A percentile compares a stretch with the other conserved stretches of the same genome.
These are phyloP conservation scores for Debaryomyces tyrocola DNA, from an alignment of 805 yeast genomes.

Conservation along the genomic window DNA sequence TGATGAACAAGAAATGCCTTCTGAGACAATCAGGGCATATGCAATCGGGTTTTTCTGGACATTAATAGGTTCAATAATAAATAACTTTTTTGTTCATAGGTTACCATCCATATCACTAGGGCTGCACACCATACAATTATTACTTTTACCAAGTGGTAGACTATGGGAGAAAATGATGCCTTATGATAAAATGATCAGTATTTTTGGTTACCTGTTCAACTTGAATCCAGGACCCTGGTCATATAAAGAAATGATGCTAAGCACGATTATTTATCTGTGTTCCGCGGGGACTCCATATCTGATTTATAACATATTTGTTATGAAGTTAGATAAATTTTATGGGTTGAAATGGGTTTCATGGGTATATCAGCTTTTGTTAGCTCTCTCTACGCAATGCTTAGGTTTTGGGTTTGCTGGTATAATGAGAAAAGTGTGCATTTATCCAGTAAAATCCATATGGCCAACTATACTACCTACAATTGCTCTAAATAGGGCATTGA, in stretches of 20 bases:
- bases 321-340: slow-evolving; percentile 43
- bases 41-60: slow-evolving; percentile 43
- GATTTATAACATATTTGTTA: slow-evolving; percentile 42
- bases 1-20: slow-evolving; percentile 33
- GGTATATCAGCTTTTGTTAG: slow-evolving; percentile 54
- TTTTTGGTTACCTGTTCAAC: slow-evolving; percentile 24
- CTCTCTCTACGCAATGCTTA: slow-evolving; percentile 57
- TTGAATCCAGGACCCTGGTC: slow-evolving; percentile 46
- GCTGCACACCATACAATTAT: slow-evolving; percentile 39
- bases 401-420: slow-evolving; percentile 71
- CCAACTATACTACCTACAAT: slow-evolving; percentile 45
- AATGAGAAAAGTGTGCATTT: slow-evolving; percentile 53
- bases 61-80: slow-evolving; percentile 37
- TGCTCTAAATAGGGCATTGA: slow-evolving; percentile 42
- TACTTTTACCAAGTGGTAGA: slow-evolving; percentile 40
- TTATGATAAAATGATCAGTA: slow-evolving; percentile 15
- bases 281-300: slow-evolving; percentile 44
- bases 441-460: slow-evolving; percentile 44
- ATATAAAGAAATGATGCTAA: slow-evolving; percentile 45
- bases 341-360: slow-evolving; percentile 45
- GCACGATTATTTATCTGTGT: slow-evolving; percentile 44
- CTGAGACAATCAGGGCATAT: slow-evolving; percentile 40
- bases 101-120: slow-evolving; percentile 36
- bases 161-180: slow-evolving; percentile 38
- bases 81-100: slow-evolving; percentile 43